Base-by-base conservation (phyloP, 306 rosid species). In the Corylus heterophylla region DNA sequence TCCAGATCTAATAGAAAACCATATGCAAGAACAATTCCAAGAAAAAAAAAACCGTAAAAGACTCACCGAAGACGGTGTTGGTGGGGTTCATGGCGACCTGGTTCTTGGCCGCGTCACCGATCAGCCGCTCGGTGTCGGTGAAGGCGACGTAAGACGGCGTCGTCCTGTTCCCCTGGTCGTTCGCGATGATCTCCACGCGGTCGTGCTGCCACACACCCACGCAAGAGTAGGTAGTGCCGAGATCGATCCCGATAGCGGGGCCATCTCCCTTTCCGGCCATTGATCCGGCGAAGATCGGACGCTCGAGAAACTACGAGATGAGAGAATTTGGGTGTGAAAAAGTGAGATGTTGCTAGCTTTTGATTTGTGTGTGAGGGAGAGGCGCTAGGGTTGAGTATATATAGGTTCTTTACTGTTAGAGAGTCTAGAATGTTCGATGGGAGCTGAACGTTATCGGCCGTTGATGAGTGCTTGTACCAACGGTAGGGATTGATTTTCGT, bases 131-230 rank as follows among this genome's bases (percentile, higher is more conserved):
- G 13, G 82, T 61, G 4, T 93, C 97, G 0, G 97, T 93, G 64
- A 93, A 93, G 0, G 87, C 97, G 0, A 93, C 94, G 54, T 91
- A 91, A 3, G 97, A 93, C 11, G 97, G 98, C 13, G 93, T 93
- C 1, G 94, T 93, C 18, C 92, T 74, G 85, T 93, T 91, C 0
- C 98, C 97, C 67, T 93, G 98, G 22, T 93, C 98, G 20, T 93
- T 91, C 8, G 98, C 98, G 0, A 93, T 89, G 63, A 93, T 93
- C 82, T 91, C 94, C 0, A 91, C 97, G 6, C 97, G 90, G 45
- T 89, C 98, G 44, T 93, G 93, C 70, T 93, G 97, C 93, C 97
- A 93, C 0, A 93, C 98, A 22, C 97, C 94, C 5, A 93, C 98
- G 69, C 98, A 93, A 0, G 94, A 89, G 86, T 93, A 91, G 0